Base-by-base conservation (phyloP, 2,329 filamentous ascomycete genomes). In the Pseudonectria buxi region DNA sequence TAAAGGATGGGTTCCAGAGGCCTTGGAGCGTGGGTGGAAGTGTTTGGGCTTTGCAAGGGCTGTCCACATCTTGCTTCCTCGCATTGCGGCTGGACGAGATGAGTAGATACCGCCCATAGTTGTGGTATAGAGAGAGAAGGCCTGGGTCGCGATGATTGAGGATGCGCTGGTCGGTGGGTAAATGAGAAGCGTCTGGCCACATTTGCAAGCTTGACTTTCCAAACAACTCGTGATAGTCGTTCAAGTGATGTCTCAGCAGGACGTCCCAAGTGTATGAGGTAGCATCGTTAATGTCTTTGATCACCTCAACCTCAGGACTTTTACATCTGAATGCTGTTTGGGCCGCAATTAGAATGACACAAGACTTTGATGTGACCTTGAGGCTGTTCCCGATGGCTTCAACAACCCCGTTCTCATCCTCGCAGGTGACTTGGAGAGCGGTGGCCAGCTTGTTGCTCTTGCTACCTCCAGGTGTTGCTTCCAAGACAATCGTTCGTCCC, bases 21-120 rank as follows among this genome's bases (percentile, higher is more conserved):
- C 56, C 59, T n/a, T 62, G 59, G 1, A 62, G 39, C 4, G 58
- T 62, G 2, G 57, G 53, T 0, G 59, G 57, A 1, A 62, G 36
- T 1, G 46, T 46, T 0, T 54, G 48, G 2, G 47, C 47, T 0
- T 43, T 43, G 10, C 6, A 11, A 22, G 5, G 5, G 9, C 9
- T 22, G 18, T 5, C 9, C n/a, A n/a, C n/a, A 6, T 22, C 18
- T 9, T 9, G 18, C 5, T 22, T 22, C 26, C 10, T 28, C 4
- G 41, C 39, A 10, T 45, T 36, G 2, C 50, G 46, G 14, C 47
- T 51, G 0, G 40, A 53, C 0, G 50, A 51, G 1, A 59, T 52
- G 10, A 62, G 53, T 3, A 57, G 42, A 22, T 62, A 57, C 0
- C 56, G 51, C 0, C 58, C 54, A 4, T 54, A 59, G 15, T 61